phyloP scores from a whole-genome alignment of 2,329 filamentous ascomycete species.

The Phaeosphaeriaceae sp. region DNA sequence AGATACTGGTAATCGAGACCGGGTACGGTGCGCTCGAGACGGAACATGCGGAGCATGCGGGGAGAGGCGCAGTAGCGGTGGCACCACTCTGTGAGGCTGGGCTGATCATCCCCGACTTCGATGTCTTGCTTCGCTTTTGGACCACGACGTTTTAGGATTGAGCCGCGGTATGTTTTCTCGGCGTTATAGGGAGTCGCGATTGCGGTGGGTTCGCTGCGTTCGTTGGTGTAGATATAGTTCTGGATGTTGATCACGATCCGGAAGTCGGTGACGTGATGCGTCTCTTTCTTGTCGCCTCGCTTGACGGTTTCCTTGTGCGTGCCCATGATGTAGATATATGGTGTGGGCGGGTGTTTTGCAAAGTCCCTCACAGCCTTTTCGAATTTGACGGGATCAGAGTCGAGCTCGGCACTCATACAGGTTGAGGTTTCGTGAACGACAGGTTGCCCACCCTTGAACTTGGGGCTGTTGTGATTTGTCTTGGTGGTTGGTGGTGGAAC shows the following conservation, averaged over 20 bases:
- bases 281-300: slow-evolving; percentile 46
- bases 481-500: slow-evolving; percentile 34
- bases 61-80: slow-evolving; percentile 68
- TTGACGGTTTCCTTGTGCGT: slow-evolving; percentile 46
- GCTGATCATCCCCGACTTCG: slow-evolving; percentile 51
- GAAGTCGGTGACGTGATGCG: slow-evolving; percentile 45
- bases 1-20: slow-evolving; percentile 68
- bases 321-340: slow-evolving; percentile 48
- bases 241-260: slow-evolving; percentile 45
- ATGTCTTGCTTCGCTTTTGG: slow-evolving; percentile 55
- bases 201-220: slow-evolving; percentile 31
- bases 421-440: slow-evolving; percentile 33
- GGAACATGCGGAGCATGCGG: slow-evolving; percentile 62
- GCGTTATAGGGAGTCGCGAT: slow-evolving; percentile 61
- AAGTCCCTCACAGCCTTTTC: slow-evolving; percentile 36
- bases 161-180: slow-evolving; percentile 70
- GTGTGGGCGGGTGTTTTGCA: slow-evolving; percentile 37
- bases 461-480: slow-evolving; percentile 33
- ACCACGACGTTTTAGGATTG: slow-evolving; percentile 61
- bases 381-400: slow-evolving; percentile 41
- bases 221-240: slow-evolving; percentile 31
- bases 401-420: slow-evolving; percentile 40
- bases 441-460: slow-evolving; percentile 35
- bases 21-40: slow-evolving; percentile 54
- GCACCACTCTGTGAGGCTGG: slow-evolving; percentile 68